A percentile compares a stretch with the other conserved stretches of the same genome.
Conservation (phyloP, 805 yeast genomes). For the Grigorovia jiainica region DNA sequence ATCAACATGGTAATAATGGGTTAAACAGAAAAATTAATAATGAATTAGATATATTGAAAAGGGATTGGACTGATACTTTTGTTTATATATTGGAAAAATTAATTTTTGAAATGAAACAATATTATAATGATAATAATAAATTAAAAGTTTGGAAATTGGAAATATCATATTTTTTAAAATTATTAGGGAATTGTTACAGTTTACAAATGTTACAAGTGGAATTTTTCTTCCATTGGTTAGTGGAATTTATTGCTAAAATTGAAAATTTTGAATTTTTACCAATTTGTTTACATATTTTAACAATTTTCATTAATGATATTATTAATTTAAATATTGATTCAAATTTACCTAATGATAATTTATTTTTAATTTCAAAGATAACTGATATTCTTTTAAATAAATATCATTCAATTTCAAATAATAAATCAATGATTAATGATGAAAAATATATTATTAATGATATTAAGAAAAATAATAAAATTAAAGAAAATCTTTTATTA, state of each 20-base stretch:
- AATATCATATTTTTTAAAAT: conserved; percentile 50
- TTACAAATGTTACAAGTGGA: conserved; percentile 58
- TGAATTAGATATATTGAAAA: conserved; percentile 41
- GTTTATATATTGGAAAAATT: conserved; percentile 38
- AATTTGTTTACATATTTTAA: conserved; percentile 41
- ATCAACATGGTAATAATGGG: conserved; percentile 8
- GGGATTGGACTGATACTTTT: conserved; percentile 87
- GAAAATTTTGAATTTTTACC: conserved; percentile 36
- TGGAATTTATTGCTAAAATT: conserved; percentile 39
- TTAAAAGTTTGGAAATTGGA: conserved; percentile 35
- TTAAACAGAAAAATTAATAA: background rate
- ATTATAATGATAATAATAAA: conserved; percentile 22
- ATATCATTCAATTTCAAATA: conserved; percentile 31
- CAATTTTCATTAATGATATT: conserved; percentile 65
- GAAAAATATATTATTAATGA: conserved; percentile 32
- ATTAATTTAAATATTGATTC: conserved; percentile 22
- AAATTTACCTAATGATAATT: background rate
- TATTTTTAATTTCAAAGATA: conserved; percentile 50
- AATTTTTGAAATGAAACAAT: conserved; percentile 26
- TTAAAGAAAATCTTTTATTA: conserved; percentile 18
- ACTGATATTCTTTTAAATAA: conserved; percentile 50
- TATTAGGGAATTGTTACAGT: conserved; percentile 55
- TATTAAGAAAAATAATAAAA: conserved; percentile 27
- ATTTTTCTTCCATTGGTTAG: conserved; percentile 53
- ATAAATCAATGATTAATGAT: conserved; percentile 29